Percentiles rank a stretch among this genome's conserved stretches.
These are phyloP conservation scores for Physaria fendleri DNA, from an alignment of 345 rosid species.

Conservation along the genomic window DNA sequence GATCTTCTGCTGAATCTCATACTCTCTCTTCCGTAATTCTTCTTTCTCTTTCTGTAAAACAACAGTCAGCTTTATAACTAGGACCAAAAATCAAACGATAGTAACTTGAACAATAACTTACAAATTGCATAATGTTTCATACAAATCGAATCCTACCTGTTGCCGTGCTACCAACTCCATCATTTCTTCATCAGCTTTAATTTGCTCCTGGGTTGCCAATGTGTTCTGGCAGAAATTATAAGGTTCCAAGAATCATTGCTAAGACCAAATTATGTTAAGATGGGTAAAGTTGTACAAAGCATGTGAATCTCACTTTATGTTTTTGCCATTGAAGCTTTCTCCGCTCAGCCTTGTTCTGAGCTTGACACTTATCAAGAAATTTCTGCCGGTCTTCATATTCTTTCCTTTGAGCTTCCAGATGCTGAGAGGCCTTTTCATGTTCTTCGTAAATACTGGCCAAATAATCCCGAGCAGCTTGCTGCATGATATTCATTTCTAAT, in stretches of 20 bases:
- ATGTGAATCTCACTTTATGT: constrained; percentile 39
- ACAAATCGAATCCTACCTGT: constrained; percentile 35
- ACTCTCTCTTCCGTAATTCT: constrained; percentile 42
- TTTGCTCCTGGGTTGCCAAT: constrained; percentile 67
- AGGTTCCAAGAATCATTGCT: neutral
- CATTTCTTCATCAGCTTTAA: constrained; percentile 50
- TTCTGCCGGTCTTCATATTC: constrained; percentile 41
- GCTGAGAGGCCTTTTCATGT: constrained; percentile 37
- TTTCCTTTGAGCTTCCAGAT: constrained; percentile 36
- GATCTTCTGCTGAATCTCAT: constrained; percentile 44
- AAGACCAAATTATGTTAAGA: neutral
- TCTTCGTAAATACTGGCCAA: constrained; percentile 37
- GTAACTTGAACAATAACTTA: neutral
- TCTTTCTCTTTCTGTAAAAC: constrained; percentile 54
- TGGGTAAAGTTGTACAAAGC: neutral
- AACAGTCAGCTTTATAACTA: constrained; percentile 1
- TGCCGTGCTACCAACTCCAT: constrained; percentile 58
- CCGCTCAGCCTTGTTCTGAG: constrained; percentile 46
- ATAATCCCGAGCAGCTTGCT: constrained; percentile 37
- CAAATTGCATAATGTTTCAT: neutral
- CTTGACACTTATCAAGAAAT: constrained; percentile 40
- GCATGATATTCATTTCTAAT: constrained; percentile 39
- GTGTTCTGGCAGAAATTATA: constrained; percentile 40
- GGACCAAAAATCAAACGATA: neutral
- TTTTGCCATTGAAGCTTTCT: constrained; percentile 41